These are phyloP conservation scores for Ophiosphaerella narmari DNA, from an alignment of 2,329 filamentous ascomycete genomes.

Conservation along the genomic window DNA sequence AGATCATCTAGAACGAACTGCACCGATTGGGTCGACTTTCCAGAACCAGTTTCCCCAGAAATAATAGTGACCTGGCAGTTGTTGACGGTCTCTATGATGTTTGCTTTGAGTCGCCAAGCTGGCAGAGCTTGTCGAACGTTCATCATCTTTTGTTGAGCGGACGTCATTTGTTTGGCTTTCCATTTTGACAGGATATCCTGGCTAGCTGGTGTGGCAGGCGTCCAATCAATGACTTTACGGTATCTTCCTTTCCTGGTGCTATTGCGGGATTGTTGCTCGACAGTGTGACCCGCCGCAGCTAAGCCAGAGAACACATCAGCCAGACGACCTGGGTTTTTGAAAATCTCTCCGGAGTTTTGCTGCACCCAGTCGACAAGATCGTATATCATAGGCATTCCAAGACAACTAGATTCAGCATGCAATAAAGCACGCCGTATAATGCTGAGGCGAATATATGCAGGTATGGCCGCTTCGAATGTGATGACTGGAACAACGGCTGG, in stretches of 20 bases:
- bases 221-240: conserved; percentile 67
- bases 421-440: conserved; percentile 77
- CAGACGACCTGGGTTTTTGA: conserved; percentile 81
- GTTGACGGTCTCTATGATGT: conserved; percentile 75
- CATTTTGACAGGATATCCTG: conserved; percentile 66
- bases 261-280: conserved; percentile 16
- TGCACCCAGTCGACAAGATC: conserved; percentile 91
- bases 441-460: conserved; percentile 91
- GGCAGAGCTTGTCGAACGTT: conserved; percentile 74
- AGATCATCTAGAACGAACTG: conserved; percentile 95
- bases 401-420: conserved; percentile 70
- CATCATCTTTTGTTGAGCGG: conserved; percentile 76
- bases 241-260: conserved; percentile 24
- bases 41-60: conserved; percentile 93
- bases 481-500: conserved; percentile 71
- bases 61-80: conserved; percentile 91
- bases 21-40: conserved; percentile 95
- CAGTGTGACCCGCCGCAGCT: conserved; percentile 56
- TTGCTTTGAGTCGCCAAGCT: conserved; percentile 81
- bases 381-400: conserved; percentile 90
- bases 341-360: conserved; percentile 77
- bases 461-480: conserved; percentile 69
- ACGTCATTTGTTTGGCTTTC: conserved; percentile 67
- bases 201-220: conserved; percentile 60
- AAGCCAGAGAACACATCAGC: conserved; percentile 80